Evolutionary conservation across 768 basidiomycete species (phyloP).

Genomic region (Melanogaster broomeanus): DNA sequence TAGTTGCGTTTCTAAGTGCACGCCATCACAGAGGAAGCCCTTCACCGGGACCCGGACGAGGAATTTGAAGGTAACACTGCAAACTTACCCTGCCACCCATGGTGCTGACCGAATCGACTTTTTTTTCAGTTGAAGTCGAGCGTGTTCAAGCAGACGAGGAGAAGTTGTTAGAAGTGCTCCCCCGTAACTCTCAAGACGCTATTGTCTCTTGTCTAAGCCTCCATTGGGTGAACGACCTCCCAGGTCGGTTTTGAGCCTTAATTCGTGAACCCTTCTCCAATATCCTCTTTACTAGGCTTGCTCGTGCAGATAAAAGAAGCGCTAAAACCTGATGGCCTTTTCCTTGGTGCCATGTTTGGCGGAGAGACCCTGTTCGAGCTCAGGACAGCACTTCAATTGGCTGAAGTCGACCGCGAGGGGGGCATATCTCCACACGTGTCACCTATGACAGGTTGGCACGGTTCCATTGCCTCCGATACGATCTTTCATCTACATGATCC

Average conservation of each 20-base stretch:
- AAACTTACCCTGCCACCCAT: not conserved
- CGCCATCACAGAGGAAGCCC: constrained; percentile 52
- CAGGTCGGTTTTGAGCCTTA: constrained; percentile 53
- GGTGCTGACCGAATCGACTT: constrained; percentile 3
- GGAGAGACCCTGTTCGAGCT: constrained; percentile 97
- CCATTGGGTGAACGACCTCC: constrained; percentile 98
- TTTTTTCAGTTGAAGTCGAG: constrained; percentile 65
- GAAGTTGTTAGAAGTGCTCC: constrained; percentile 62
- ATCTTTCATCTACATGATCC: constrained; percentile 8
- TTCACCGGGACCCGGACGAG: constrained; percentile 75
- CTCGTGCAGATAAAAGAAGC: constrained; percentile 86
- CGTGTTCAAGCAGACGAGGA: constrained; percentile 87
- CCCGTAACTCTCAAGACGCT: constrained; percentile 82
- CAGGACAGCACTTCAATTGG: constrained; percentile 91
- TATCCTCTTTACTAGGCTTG: constrained; percentile 49
- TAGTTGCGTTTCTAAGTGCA: constrained; percentile 3
- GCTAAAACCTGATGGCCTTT: constrained; percentile 88
- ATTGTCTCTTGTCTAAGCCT: constrained; percentile 89
- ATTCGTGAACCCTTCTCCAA: not conserved
- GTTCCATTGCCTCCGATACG: not conserved
- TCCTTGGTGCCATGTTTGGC: constrained; percentile 92
- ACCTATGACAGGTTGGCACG: constrained; percentile 86
- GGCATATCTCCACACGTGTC: constrained; percentile 97
- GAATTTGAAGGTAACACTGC: constrained; percentile 73
- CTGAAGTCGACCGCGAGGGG: constrained; percentile 91